These are phyloP conservation scores for Hydnomerulius pinastri DNA, from an alignment of 768 basidiomycete species.

Conservation along the genomic window DNA sequence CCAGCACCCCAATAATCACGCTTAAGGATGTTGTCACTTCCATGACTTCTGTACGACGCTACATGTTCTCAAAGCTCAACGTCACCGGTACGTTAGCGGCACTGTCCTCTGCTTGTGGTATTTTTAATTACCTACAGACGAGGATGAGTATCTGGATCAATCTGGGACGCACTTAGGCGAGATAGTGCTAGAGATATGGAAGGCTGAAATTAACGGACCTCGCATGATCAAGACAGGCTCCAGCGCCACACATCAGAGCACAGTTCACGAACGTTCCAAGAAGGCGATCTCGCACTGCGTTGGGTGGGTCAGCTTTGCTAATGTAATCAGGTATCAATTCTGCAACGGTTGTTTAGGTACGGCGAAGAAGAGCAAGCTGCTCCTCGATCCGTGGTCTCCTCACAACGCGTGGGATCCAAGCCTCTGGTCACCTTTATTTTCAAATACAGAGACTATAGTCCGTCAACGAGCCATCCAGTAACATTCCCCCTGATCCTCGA, in stretches of 20 bases:
- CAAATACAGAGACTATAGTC: constrained; percentile 10
- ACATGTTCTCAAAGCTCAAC: constrained; percentile 4
- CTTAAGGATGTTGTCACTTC: not conserved
- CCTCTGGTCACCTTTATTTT: constrained; percentile 6
- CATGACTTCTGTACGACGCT: not conserved
- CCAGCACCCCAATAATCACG: not conserved
- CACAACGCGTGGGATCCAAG: not conserved
- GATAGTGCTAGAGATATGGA: not conserved
- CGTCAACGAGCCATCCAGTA: not conserved
- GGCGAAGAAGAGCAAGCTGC: not conserved
- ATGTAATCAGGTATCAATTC: too few relatives aligned
- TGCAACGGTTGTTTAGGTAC: not conserved
- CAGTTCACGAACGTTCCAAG: constrained; percentile 13
- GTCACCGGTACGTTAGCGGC: constrained; percentile 6
- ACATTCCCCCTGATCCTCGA: not conserved
- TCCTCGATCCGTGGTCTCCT: not conserved
- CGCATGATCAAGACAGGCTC: not conserved
- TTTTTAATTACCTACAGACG: not conserved
- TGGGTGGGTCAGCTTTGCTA: not conserved
- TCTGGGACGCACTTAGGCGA: not conserved
- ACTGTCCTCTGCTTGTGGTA: not conserved
- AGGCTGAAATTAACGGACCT: not conserved
- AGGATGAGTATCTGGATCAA: constrained; percentile 3
- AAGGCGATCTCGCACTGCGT: constrained; percentile 8
- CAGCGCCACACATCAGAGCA: not conserved